Evolutionary conservation across 305 asterid genomes (phyloP).

Genomic region (Rubia tinctorum): DNA sequence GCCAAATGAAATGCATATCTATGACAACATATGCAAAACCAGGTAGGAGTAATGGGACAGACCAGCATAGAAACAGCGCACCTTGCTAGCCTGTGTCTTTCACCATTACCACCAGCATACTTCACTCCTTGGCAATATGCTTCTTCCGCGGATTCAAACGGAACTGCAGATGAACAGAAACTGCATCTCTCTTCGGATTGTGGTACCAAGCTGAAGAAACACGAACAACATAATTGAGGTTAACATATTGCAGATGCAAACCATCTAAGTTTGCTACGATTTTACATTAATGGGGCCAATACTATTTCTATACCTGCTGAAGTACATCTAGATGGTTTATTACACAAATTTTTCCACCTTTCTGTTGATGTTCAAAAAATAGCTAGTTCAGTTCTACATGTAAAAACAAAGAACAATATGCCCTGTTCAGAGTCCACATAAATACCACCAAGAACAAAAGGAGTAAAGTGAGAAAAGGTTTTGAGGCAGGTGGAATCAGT

Average conservation of each 20-base stretch:
- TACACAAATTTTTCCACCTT: background rate
- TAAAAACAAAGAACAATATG: background rate
- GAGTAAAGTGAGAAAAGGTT: background rate
- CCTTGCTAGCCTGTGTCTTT: conserved; percentile 53
- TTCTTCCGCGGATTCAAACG: conserved; percentile 64
- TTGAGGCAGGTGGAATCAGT: background rate
- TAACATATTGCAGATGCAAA: background rate
- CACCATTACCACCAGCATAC: conserved; percentile 26
- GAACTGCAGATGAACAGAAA: conserved; percentile 67
- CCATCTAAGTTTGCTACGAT: background rate
- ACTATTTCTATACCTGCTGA: background rate
- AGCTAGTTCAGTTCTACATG: background rate
- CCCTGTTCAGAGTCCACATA: background rate
- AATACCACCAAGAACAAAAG: background rate
- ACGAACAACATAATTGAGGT: background rate
- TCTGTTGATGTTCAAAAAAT: background rate
- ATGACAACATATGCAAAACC: conserved; percentile 76
- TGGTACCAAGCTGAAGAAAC: conserved; percentile 24
- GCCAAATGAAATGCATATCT: conserved; percentile 48
- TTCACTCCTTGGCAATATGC: conserved; percentile 57
- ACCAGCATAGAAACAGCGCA: conserved; percentile 66
- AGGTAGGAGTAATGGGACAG: conserved; percentile 57
- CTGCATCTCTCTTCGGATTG: conserved; percentile 52
- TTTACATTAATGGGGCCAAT: background rate
- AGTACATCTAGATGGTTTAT: background rate